Conservation (phyloP, 164 flowering plant genomes). For the Buxus sempervirens region DNA sequence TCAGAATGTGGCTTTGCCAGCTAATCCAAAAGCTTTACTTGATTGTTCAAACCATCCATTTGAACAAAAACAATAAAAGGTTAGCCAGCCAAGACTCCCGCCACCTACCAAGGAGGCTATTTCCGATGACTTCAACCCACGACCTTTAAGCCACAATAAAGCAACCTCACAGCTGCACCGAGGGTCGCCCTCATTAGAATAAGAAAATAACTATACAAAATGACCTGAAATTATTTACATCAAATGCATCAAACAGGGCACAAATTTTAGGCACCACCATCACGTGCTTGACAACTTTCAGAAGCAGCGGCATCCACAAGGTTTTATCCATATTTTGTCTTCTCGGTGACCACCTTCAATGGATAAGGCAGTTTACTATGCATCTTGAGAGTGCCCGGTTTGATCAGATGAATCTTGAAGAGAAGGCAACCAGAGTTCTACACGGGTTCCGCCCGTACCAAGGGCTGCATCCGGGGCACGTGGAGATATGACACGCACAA, state of each 20-base stretch:
- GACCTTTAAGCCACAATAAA: too few relatives aligned
- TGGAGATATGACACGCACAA: slow-evolving; percentile 80
- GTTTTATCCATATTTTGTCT: neutral
- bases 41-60: too few relatives aligned
- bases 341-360: neutral
- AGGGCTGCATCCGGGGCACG: slow-evolving; percentile 49
- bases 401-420: slow-evolving; percentile 25
- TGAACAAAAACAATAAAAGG: too few relatives aligned
- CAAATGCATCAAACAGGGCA: neutral
- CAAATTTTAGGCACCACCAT: neutral
- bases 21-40: too few relatives aligned
- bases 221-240: neutral
- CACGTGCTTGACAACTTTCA: neutral
- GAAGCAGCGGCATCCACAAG: neutral
- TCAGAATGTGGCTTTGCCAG: too few relatives aligned
- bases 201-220: too few relatives aligned
- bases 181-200: too few relatives aligned
- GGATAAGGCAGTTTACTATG: neutral
- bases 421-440: slow-evolving; percentile 89
- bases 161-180: too few relatives aligned
- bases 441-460: slow-evolving; percentile 82
- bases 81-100: too few relatives aligned
- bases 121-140: too few relatives aligned
- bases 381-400: slow-evolving; percentile 14
- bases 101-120: too few relatives aligned